These are phyloP conservation scores for Pichia sp. DNA, from an alignment of 1,139 yeast species.

Conservation along the genomic window DNA sequence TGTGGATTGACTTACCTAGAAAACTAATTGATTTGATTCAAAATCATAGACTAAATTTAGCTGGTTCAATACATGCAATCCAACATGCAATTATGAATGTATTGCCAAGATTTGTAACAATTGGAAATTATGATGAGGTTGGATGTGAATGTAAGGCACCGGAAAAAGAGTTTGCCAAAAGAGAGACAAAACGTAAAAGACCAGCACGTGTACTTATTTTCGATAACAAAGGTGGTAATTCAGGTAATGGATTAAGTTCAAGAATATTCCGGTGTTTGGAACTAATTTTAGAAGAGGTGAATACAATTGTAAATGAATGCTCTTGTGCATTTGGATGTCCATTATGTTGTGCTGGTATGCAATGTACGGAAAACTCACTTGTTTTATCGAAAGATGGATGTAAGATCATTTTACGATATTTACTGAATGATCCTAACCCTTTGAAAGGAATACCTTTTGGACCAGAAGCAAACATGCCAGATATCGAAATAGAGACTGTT, in stretches of 20 bases:
- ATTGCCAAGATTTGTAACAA: constrained; percentile 58
- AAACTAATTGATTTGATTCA: constrained; percentile 52
- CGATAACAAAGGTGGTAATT: constrained; percentile 73
- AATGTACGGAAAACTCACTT: constrained; percentile 72
- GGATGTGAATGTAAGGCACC: constrained; percentile 96
- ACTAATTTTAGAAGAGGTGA: constrained; percentile 53
- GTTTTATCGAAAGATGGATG: constrained; percentile 90
- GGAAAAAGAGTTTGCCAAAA: constrained; percentile 79
- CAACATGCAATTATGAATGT: constrained; percentile 82
- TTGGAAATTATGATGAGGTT: constrained; percentile 58
- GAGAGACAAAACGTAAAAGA: constrained; percentile 61
- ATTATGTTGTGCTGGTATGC: constrained; percentile 69
- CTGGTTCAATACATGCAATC: constrained; percentile 96
- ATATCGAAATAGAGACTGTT: constrained; percentile 60
- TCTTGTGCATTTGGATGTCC: constrained; percentile 88
- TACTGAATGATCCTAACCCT: constrained; percentile 9
- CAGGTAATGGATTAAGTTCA: constrained; percentile 72
- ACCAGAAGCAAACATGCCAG: constrained; percentile 78
- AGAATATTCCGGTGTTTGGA: constrained; percentile 76
- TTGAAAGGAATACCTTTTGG: constrained; percentile 52
- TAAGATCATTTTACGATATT: constrained; percentile 44
- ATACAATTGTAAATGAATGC: constrained; percentile 55
- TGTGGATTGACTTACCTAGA: constrained; percentile 84
- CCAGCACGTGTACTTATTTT: constrained; percentile 83
- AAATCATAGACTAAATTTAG: constrained; percentile 53